phyloP scores from a whole-genome alignment of 2,329 filamentous ascomycete genomes.

The Colletotrichum gloeosporioides region DNA sequence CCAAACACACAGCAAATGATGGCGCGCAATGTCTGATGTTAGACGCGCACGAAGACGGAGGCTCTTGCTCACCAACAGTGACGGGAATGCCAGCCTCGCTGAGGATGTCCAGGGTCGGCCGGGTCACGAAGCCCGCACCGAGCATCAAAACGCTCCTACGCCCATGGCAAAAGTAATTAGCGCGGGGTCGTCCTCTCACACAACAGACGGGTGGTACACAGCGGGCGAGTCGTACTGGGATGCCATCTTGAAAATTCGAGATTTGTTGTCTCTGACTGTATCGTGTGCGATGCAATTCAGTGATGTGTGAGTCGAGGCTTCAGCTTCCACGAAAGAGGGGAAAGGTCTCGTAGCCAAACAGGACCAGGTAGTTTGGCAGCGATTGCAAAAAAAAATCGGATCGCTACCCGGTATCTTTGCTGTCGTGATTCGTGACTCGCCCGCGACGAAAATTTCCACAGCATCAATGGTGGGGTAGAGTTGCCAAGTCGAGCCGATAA shows the following conservation, averaged over 20 bases:
- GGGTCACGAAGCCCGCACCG: constrained; percentile 64
- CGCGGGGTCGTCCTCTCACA: background rate
- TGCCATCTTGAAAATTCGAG: background rate
- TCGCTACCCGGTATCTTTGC: background rate
- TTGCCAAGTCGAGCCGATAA: constrained; percentile 8
- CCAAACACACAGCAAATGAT: background rate
- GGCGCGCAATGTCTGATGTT: background rate
- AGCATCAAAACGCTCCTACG: constrained; percentile 42
- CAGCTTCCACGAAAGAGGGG: background rate
- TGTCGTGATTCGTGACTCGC: constrained; percentile 14
- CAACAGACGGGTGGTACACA: background rate
- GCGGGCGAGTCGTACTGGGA: constrained; percentile 1
- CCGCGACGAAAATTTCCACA: constrained; percentile 3
- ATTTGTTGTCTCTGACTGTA: background rate
- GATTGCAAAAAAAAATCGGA: background rate
- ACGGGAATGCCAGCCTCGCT: constrained; percentile 64
- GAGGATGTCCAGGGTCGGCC: constrained; percentile 69
- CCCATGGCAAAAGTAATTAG: background rate
- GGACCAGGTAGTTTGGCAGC: background rate
- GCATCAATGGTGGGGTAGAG: constrained; percentile 11
- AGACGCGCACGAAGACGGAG: background rate
- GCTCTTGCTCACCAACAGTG: constrained; percentile 61
- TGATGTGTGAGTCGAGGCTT: background rate
- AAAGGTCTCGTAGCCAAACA: background rate
- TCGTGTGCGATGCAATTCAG: background rate